These are phyloP conservation scores for Ophiostoma sp. DNA, from an alignment of 2,329 filamentous ascomycete species.

Conservation along the genomic window DNA sequence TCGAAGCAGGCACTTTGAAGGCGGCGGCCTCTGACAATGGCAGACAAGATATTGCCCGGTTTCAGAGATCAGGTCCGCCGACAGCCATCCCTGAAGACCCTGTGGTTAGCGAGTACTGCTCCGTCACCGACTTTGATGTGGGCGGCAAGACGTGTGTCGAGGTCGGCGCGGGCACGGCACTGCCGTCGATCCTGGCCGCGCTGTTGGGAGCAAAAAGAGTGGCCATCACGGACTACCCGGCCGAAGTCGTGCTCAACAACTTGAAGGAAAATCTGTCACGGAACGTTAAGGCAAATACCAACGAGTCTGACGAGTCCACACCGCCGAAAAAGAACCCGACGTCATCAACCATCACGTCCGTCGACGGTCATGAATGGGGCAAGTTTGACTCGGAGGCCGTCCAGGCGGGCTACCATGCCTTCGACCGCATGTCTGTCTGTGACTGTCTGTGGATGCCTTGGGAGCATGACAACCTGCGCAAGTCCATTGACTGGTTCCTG, in stretches of 20 bases:
- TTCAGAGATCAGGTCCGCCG: neutral
- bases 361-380: slow-evolving; percentile 68
- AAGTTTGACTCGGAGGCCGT: slow-evolving; percentile 40
- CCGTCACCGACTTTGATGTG: slow-evolving; percentile 46
- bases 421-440: slow-evolving; percentile 65
- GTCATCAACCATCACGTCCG: slow-evolving; percentile 37
- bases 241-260: slow-evolving; percentile 58
- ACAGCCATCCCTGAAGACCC: slow-evolving; percentile 13
- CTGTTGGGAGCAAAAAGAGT: slow-evolving; percentile 53
- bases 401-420: slow-evolving; percentile 40
- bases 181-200: slow-evolving; percentile 53
- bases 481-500: slow-evolving; percentile 65
- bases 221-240: slow-evolving; percentile 68
- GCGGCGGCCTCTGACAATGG: slow-evolving; percentile 28
- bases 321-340: neutral
- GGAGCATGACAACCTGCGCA: slow-evolving; percentile 66
- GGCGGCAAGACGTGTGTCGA: slow-evolving; percentile 58
- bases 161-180: slow-evolving; percentile 65
- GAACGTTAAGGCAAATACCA: slow-evolving; percentile 44
- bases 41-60: neutral
- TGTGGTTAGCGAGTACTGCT: slow-evolving; percentile 18
- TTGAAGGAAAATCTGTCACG: slow-evolving; percentile 57
- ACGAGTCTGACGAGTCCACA: neutral
- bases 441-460: slow-evolving; percentile 76
- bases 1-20: slow-evolving; percentile 51